Evolutionary conservation across 2,329 filamentous ascomycete species (phyloP).

Genomic region (Clonostachys chloroleuca): DNA sequence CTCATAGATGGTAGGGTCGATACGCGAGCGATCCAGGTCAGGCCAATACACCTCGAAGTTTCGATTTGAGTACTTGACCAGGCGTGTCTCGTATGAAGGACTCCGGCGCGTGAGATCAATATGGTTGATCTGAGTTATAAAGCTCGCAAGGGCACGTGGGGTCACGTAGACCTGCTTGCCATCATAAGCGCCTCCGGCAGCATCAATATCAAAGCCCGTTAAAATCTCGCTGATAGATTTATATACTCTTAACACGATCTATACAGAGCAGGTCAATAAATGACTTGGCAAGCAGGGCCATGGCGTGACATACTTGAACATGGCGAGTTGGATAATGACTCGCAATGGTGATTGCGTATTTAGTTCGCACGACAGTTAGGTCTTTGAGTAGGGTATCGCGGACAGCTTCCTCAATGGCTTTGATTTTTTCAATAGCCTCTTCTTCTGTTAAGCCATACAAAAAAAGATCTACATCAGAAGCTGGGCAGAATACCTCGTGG

Average conservation of each 20-base stretch:
- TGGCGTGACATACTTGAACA: conserved; percentile 48
- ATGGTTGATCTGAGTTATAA: conserved; percentile 77
- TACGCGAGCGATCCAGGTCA: conserved; percentile 64
- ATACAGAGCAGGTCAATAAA: neutral
- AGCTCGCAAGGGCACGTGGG: conserved; percentile 72
- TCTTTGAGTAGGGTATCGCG: conserved; percentile 77
- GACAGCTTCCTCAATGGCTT: conserved; percentile 70
- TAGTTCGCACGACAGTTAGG: conserved; percentile 81
- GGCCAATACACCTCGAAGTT: conserved; percentile 87
- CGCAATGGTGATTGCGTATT: conserved; percentile 82
- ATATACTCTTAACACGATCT: conserved; percentile 83
- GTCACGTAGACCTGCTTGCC: conserved; percentile 76
- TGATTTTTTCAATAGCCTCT: conserved; percentile 77
- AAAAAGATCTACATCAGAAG: conserved; percentile 84
- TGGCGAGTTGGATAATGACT: conserved; percentile 81
- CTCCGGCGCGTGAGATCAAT: conserved; percentile 76
- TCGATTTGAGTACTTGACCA: conserved; percentile 80
- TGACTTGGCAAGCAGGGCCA: no score
- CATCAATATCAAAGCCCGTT: conserved; percentile 86
- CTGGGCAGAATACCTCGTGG: conserved; percentile 74
- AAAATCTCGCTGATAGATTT: conserved; percentile 80
- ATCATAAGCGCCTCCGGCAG: conserved; percentile 75
- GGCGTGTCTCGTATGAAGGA: conserved; percentile 81
- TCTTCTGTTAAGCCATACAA: conserved; percentile 76
- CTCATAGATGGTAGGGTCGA: conserved; percentile 87